These are phyloP conservation scores for Pythium apleroticum DNA, from an alignment of 352 stramenopile species.

Conservation along the genomic window DNA sequence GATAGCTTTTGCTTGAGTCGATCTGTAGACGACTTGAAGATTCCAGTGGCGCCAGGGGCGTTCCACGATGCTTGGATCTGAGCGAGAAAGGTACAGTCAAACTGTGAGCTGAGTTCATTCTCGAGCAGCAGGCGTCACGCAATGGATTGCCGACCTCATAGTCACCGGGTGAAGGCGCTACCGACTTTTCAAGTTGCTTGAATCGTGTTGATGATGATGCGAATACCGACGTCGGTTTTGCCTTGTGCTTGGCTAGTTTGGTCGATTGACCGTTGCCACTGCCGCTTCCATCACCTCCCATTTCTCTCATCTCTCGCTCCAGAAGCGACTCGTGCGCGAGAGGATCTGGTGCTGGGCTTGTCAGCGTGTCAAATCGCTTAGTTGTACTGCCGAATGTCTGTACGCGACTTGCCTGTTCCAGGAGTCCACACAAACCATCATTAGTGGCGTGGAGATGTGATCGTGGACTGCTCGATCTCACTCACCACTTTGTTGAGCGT, in stretches of 20 bases:
- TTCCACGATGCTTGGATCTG: constrained; percentile 71
- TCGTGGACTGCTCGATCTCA: neutral
- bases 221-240: constrained; percentile 63
- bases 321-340: constrained; percentile 54
- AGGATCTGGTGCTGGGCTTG: constrained; percentile 16
- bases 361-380: constrained; percentile 69
- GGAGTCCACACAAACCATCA: neutral
- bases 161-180: constrained; percentile 57
- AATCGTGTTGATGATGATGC: constrained; percentile 64
- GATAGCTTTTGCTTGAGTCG: constrained; percentile 44
- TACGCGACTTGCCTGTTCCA: constrained; percentile 53
- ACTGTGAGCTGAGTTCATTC: neutral
- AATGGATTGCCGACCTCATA: constrained; percentile 49
- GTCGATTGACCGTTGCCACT: constrained; percentile 2
- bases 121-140: neutral
- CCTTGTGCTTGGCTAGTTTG: constrained; percentile 28
- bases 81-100: neutral
- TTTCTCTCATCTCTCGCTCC: constrained; percentile 55
- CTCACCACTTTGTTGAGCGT: constrained; percentile 74
- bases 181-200: constrained; percentile 32
- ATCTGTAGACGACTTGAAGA: constrained; percentile 69
- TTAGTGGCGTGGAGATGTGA: neutral
- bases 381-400: constrained; percentile 72
- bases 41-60: constrained; percentile 50
- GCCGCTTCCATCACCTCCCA: constrained; percentile 21